Conservation (phyloP, 1,139 yeast genomes). For the Hanseniaspora uvarum region DNA sequence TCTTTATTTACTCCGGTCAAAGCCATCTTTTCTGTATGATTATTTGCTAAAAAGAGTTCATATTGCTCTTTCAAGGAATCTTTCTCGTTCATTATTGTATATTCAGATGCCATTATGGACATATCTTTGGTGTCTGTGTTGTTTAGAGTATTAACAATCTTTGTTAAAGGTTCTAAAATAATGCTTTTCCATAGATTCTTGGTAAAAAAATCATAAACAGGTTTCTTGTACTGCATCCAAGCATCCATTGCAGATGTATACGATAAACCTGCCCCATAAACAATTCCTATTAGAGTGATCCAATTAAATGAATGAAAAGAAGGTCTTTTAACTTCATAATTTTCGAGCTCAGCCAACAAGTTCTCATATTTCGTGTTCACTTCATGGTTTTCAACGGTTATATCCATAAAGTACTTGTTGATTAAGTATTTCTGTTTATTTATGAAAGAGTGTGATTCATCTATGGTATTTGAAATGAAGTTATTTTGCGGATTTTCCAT, state of each 20-base stretch:
- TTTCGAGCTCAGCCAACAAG: not conserved
- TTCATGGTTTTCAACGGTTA: not conserved
- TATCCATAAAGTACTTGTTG: not conserved
- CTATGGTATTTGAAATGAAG: not conserved
- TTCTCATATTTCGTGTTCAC: not conserved
- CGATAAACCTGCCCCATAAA: not conserved
- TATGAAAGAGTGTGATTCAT: not conserved
- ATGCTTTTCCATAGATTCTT: slow-evolving; percentile 67
- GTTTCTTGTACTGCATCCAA: slow-evolving; percentile 3
- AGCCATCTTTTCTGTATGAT: slow-evolving; percentile 21
- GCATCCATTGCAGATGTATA: not conserved
- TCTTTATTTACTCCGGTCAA: slow-evolving; percentile 34
- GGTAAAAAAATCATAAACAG: slow-evolving; percentile 21
- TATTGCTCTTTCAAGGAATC: slow-evolving; percentile 78
- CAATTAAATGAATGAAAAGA: slow-evolving; percentile 7
- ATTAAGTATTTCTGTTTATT: not conserved
- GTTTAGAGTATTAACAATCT: slow-evolving; percentile 66
- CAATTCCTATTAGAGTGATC: slow-evolving; percentile 6
- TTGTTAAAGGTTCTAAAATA: slow-evolving; percentile 67
- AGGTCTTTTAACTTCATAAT: not conserved
- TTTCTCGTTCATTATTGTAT: slow-evolving; percentile 67
- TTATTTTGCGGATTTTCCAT: not conserved
- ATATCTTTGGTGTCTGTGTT: slow-evolving; percentile 52
- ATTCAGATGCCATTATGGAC: slow-evolving; percentile 64
- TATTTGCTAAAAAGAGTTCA: slow-evolving; percentile 54